phyloP scores from a whole-genome alignment of 768 basidiomycete species.

The Termitomyces heimii region DNA sequence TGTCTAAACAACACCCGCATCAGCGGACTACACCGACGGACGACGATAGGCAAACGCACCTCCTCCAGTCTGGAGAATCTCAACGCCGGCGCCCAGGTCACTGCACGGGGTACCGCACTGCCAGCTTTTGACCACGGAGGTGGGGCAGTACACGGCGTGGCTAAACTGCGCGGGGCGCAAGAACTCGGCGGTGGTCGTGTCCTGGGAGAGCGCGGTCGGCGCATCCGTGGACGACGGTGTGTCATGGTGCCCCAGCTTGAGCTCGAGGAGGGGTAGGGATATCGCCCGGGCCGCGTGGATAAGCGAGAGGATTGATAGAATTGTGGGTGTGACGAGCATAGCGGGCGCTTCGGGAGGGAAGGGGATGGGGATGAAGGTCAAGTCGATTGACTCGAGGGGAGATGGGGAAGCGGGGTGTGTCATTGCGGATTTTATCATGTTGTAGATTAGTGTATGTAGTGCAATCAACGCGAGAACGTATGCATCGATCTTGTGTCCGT shows the following conservation, averaged over 20 bases:
- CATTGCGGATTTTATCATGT: too few relatives aligned
- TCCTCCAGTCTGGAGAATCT: slow-evolving; percentile 26
- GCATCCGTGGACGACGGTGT: not conserved
- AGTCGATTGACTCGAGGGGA: not conserved
- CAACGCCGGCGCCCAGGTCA: slow-evolving; percentile 18
- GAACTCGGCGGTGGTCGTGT: slow-evolving; percentile 1
- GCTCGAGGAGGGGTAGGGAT: not conserved
- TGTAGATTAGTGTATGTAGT: not conserved
- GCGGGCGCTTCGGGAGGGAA: not conserved
- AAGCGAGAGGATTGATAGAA: not conserved
- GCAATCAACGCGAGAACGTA: not conserved
- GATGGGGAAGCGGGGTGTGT: too few relatives aligned
- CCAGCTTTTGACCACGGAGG: slow-evolving; percentile 23
- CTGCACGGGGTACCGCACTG: slow-evolving; percentile 29
- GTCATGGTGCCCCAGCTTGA: not conserved
- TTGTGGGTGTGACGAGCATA: not conserved
- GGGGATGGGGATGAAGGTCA: not conserved
- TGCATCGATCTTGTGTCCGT: not conserved
- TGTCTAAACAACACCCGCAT: slow-evolving; percentile 1
- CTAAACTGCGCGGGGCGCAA: slow-evolving; percentile 28
- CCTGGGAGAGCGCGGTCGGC: not conserved
- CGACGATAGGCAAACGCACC: slow-evolving; percentile 18
- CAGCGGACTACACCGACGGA: not conserved
- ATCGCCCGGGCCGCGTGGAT: not conserved
- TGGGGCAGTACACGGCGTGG: slow-evolving; percentile 32